A percentile compares a stretch with the other conserved stretches of the same genome.
Evolutionary conservation across 1,139 yeast genomes (phyloP).

Genomic region (Magnusiomyces paraingens): DNA sequence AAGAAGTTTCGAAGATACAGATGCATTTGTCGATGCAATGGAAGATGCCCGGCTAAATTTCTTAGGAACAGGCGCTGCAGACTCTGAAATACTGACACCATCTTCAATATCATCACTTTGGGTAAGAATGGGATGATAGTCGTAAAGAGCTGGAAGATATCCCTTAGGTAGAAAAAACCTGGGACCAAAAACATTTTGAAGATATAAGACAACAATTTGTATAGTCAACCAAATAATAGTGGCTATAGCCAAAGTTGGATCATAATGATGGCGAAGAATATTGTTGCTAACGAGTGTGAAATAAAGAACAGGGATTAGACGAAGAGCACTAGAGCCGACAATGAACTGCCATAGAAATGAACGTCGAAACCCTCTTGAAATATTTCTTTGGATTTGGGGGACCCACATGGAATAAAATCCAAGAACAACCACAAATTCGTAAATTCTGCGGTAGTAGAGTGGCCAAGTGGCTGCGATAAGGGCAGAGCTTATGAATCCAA

Average conservation of each 20-base stretch:
- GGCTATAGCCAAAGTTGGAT: constrained; percentile 42
- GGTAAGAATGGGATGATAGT: constrained; percentile 65
- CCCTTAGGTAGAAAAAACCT: constrained; percentile 76
- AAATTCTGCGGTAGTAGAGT: constrained; percentile 43
- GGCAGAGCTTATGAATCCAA: constrained; percentile 54
- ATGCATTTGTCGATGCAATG: background rate
- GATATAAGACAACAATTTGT: constrained; percentile 50
- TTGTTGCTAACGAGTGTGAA: constrained; percentile 41
- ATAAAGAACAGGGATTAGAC: constrained; percentile 62
- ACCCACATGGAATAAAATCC: constrained; percentile 71
- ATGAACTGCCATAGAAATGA: constrained; percentile 69
- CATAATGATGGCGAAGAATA: constrained; percentile 53
- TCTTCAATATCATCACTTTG: constrained; percentile 54
- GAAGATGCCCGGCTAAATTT: background rate
- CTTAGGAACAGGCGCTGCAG: background rate
- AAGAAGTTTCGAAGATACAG: too few species aligned
- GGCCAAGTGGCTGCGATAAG: constrained; percentile 64
- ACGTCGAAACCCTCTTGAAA: constrained; percentile 53
- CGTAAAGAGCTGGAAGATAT: constrained; percentile 70
- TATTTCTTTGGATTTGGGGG: constrained; percentile 84
- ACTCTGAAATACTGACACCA: constrained; percentile 35
- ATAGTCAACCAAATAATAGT: constrained; percentile 47
- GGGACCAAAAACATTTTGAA: constrained; percentile 67
- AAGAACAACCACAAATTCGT: constrained; percentile 52
- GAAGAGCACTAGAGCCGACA: constrained; percentile 53